These are phyloP conservation scores for Blastobotrys chiropterorum DNA, from an alignment of 805 yeast genomes.

Conservation along the genomic window DNA sequence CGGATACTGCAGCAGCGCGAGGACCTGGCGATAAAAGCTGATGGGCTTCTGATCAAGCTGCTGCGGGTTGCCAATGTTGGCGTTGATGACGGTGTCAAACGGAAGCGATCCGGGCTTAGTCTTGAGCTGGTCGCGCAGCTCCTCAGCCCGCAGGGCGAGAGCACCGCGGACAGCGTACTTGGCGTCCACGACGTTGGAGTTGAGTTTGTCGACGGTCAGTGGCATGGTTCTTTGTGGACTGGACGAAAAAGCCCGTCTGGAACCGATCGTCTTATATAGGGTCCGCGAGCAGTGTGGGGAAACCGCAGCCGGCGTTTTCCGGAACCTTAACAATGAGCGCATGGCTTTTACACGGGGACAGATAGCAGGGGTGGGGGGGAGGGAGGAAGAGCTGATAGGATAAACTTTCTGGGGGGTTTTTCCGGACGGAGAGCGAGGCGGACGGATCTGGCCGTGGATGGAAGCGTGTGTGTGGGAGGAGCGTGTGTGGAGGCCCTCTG, in stretches of 20 bases:
- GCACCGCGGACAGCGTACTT: conserved; percentile 95
- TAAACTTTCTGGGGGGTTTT: no score
- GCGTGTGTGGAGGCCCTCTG: no score
- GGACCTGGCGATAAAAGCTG: conserved; percentile 90
- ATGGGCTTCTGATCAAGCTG: conserved; percentile 91
- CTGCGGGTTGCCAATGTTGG: conserved; percentile 98
- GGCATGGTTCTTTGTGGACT: conserved; percentile 17
- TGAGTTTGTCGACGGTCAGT: conserved; percentile 49
- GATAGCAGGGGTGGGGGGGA: no score
- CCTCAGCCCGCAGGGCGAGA: conserved; percentile 91
- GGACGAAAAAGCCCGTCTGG: conserved; percentile 6
- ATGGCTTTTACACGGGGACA: no score
- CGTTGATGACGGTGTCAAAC: conserved; percentile 70
- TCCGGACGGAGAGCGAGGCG: no score
- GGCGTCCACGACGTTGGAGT: conserved; percentile 71
- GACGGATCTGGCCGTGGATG: no score
- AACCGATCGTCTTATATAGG: no score
- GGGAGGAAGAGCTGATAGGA: no score
- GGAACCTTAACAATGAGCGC: no score
- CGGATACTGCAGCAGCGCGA: conserved; percentile 83
- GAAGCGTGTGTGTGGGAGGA: no score
- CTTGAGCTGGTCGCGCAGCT: conserved; percentile 53
- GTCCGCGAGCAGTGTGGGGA: no score
- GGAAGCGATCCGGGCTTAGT: conserved; percentile 60
- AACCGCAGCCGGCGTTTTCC: no score